Evolutionary conservation across 371 early-diverging fungal species (phyloP), one percentile per base, ranked within the genome.

Genomic region (Circinella umbellata): DNA sequence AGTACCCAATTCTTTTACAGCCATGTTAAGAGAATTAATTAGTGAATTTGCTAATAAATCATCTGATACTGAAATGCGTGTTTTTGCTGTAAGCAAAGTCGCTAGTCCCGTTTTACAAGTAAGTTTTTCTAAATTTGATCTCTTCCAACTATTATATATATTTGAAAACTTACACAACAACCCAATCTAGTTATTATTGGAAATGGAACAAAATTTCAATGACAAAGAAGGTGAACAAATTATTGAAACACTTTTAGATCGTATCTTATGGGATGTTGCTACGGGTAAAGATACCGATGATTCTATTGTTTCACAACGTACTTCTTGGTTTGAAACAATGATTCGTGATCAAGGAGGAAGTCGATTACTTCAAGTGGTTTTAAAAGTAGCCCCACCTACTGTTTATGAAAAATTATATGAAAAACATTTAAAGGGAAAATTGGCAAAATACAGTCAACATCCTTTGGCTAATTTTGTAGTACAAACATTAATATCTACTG

Each of bases 391-490:
- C 10, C 85, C 88, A 0, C 75, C 88, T 7, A 70, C 80, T 4
- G 73, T 90, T 39, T 91, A 88, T 74, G 88, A 90, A 72, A 84
- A 85, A 48, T 73, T 95, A n/a, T 94, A 88, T 72, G 80, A 77
- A 46, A 78, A 82, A 1, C 88, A 91, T 69, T 86, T 95, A 71
- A 79, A 86, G n/a, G 80, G 80, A 27, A 86, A 86, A 27, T 70
- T 94, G 9, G 77, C 78, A 57, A 84, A 87, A 67, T 86, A 93
- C 64, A 88, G 90, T 64, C 72, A 86, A 63, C 89, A 94, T 69
- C 88, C 88, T 11, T 82, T 90, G n/a, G 86, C 91, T 71, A 95
- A 95, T 74, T 95, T 92, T 85, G 94, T 94, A 4, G 88, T 95
- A 34, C 96, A 95, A 80, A 78, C 87, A 39, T 73, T 93, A 70